These are phyloP conservation scores for Hippophae rhamnoides DNA, from an alignment of 306 rosid genomes.

Conservation along the genomic window DNA sequence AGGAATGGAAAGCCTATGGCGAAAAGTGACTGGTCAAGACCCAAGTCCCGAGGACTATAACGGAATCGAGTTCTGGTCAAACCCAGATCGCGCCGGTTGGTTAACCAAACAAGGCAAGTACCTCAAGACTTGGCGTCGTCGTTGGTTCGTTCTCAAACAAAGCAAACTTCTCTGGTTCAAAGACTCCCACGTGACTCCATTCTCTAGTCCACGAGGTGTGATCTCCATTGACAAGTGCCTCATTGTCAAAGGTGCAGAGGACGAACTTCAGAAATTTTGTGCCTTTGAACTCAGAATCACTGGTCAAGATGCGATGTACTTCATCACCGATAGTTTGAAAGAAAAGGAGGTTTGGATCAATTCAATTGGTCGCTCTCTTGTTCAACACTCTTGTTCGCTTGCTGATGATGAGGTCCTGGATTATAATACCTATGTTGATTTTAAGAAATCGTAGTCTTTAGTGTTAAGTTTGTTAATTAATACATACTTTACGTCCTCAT, in stretches of 20 bases:
- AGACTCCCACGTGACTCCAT: constrained; percentile 26
- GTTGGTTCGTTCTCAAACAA: constrained; percentile 64
- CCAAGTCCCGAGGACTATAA: constrained; percentile 54
- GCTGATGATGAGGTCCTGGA: constrained; percentile 43
- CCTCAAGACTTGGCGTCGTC: constrained; percentile 66
- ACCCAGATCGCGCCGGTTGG: constrained; percentile 60
- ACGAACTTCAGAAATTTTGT: constrained; percentile 45
- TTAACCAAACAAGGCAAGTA: constrained; percentile 62
- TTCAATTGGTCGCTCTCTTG: constrained; percentile 42
- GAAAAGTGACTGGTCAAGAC: constrained; percentile 65
- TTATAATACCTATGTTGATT: constrained; percentile 20
- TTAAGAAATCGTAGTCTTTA: too few relatives aligned
- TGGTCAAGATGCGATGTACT: constrained; percentile 42
- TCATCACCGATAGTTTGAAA: constrained; percentile 50
- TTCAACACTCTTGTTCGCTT: constrained; percentile 42
- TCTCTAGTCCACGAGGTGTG: constrained; percentile 54
- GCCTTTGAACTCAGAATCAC: constrained; percentile 58
- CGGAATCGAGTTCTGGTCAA: constrained; percentile 55
- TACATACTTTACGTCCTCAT: too few relatives aligned
- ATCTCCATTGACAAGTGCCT: constrained; percentile 45
- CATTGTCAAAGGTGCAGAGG: constrained; percentile 69
- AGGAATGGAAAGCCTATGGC: constrained; percentile 57
- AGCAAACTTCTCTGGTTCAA: constrained; percentile 60
- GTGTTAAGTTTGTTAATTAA: too few relatives aligned
- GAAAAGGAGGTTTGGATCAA: constrained; percentile 57